Evolutionary conservation across 495 filamentous ascomycete genomes (phyloP), one percentile per base, ranked within the genome.

Genomic region (Xylaria nigripes): DNA sequence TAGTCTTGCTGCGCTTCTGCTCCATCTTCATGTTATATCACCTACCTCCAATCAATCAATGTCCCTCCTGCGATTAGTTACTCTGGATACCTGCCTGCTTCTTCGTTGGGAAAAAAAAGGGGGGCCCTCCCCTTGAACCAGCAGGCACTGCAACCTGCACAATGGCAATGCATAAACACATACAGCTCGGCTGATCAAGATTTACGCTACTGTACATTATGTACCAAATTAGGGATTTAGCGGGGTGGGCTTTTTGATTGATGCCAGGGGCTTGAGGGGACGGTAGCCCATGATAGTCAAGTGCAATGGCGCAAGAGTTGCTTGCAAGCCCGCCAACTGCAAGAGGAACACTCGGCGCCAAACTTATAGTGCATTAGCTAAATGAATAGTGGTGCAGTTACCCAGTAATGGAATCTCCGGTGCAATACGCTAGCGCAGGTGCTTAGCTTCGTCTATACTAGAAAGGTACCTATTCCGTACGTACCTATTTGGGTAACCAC

Each of bases 331-430:
- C 41, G 51, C 52, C 19, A 48, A 43, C 32, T 34, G 45, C 52
- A 32, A 36, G 52, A 55, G 45, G 18, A 41, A 23, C 45, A 38
- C 24, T 42, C 13, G 45, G 25, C 36, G 45, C 52, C 47, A 55
- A 27, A 9, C 45, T 44, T 44, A 19, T 41, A 48, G 12, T 2
- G 51, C 6, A 18, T 42, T 55, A 55, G 45, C 27, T 18, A 55
- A 55, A 55, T 55, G 52, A 55, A 49, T 36, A 40, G 36, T 40
- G n/a, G 36, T 40, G 36, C 36, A n/a, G 36, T 16, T 40, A 9
- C 27, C 9, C 4, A n/a, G 36, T 15, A 18, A 40, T 40, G n/a
- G 36, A 18, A 40, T 40, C 36, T 40, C n/a, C n/a, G 36, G 16
- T 18, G 36, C 36, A 18, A 40, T 40, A 40, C 36, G n/a, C 36